Conservation (phyloP, 495 filamentous ascomycete species). For the Glutinoglossum americanum region DNA sequence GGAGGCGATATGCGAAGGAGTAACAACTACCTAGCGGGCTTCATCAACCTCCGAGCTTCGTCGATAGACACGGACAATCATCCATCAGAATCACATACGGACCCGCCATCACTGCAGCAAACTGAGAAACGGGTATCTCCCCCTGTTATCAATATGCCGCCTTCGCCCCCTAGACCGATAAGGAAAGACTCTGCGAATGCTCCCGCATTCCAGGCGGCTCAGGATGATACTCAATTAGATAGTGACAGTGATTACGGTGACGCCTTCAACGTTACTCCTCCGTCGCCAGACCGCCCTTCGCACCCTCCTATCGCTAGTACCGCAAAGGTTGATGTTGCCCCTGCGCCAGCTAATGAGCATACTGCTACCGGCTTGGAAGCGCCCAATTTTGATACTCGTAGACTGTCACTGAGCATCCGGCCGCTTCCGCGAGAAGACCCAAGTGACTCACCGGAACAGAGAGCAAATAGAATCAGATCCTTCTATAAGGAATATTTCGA, state of each 20-base stretch:
- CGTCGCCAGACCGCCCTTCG: conserved; percentile 10
- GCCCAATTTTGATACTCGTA: conserved; percentile 34
- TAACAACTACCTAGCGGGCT: conserved; percentile 24
- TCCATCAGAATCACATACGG: conserved; percentile 5
- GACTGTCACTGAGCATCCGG: conserved; percentile 76
- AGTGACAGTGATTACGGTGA: conserved; percentile 42
- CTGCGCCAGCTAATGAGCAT: conserved; percentile 3
- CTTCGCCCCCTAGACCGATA: background rate
- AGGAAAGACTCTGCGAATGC: conserved; percentile 17
- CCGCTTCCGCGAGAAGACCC: conserved; percentile 79
- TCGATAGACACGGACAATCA: conserved; percentile 14
- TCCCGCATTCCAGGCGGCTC: conserved; percentile 5
- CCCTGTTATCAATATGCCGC: conserved; percentile 1
- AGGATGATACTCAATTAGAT: conserved; percentile 17
- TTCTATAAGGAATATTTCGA: conserved; percentile 99
- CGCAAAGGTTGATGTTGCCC: background rate
- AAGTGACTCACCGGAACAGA: conserved; percentile 70
- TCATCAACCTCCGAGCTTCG: conserved; percentile 17
- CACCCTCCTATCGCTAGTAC: background rate
- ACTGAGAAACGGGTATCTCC: conserved; percentile 7
- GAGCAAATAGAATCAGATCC: conserved; percentile 88
- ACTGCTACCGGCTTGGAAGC: conserved; percentile 14
- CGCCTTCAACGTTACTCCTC: conserved; percentile 28
- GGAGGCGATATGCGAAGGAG: conserved; percentile 18
- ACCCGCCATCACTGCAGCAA: background rate